Percentiles rank a stretch among this genome's conserved stretches.
Conservation (phyloP, 768 basidiomycete genomes). For the Lepiota brunneoincarnata region DNA sequence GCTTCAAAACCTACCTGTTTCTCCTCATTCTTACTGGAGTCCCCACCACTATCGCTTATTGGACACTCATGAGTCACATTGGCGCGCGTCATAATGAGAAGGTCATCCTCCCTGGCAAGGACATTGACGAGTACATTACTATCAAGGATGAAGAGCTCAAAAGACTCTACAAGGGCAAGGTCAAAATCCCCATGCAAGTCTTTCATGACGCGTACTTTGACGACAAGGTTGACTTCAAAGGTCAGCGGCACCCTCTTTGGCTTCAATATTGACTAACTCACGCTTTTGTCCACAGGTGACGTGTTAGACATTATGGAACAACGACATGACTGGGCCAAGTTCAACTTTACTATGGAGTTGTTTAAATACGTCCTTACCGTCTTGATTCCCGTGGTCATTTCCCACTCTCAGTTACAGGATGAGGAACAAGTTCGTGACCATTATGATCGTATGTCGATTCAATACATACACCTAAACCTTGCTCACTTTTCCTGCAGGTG, state of each 20-base stretch:
- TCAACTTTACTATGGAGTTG: conserved; percentile 85
- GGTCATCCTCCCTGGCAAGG: conserved; percentile 78
- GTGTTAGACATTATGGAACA: conserved; percentile 92
- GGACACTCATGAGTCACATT: conserved; percentile 82
- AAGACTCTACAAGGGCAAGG: conserved; percentile 73
- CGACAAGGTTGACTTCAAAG: conserved; percentile 94
- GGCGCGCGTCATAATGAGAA: conserved; percentile 83
- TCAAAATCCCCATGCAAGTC: conserved; percentile 96
- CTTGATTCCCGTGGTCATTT: conserved; percentile 90
- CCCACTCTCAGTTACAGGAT: conserved; percentile 89
- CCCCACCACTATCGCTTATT: conserved; percentile 83
- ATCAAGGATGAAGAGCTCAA: conserved; percentile 84
- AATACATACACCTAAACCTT: not conserved
- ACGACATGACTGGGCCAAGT: conserved; percentile 93
- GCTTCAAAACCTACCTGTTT: conserved; percentile 84
- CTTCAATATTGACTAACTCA: conserved; percentile 3
- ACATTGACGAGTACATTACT: conserved; percentile 87
- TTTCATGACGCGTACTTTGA: conserved; percentile 99
- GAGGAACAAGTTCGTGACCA: conserved; percentile 94
- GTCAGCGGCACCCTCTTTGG: conserved; percentile 33
- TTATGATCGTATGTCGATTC: conserved; percentile 74
- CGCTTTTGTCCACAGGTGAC: conserved; percentile 57
- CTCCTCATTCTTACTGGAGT: conserved; percentile 70
- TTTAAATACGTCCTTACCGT: conserved; percentile 91
- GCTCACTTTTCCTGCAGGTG: conserved; percentile 43